Base-by-base conservation (phyloP, 768 basidiomycete species). In the Tephrocybe sp. region DNA sequence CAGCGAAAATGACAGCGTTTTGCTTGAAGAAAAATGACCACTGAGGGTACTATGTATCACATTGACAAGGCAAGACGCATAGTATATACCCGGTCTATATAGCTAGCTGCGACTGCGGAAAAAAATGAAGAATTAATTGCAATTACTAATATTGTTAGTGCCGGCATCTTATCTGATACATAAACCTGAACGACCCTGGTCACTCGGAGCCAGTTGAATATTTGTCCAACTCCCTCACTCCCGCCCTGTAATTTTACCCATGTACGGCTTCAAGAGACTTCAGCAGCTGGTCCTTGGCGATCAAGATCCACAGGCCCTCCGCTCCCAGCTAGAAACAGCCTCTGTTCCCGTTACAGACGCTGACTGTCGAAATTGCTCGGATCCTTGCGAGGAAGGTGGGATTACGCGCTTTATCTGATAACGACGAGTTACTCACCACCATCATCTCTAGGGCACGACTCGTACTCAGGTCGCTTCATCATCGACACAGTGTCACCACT, bases 401-500 rank as follows among this genome's bases (percentile, higher is more conserved):
- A 46, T 12, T 26, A 22, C 22, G 8, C 9, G 3, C 36, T 38
- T 58, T 63, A 64, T 62, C 65, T 57, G 63, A 63, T 65, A 69
- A 68, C 56, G 34, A 32, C 35, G 37, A 54, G 60, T 49, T 60
- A 48, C 47, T 40, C 36, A 34, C 52, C 54, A 52, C 56, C 53
- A n/a, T n/a, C 22, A 38, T 53, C 55, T 52, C 31, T 54, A 87
- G 88, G 82, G 49, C 87, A 91, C 61, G 82, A 87, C 45, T 83
- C 83, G 37, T 92, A 87, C 59, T 84, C 90, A 22, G 68, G 66
- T 15, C 82, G 79, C 44, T 86, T 97, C 61, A 80, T 83, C 31
- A 72, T 89, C 27, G 95, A 98, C 70, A 82, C 79, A 72, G 84
- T 86, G 18, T 80, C 82, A 2, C 79, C 87, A 39, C 82, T 98